Evolutionary conservation across 2,329 filamentous ascomycete species (phyloP), one percentile per base, ranked within the genome.

Genomic region (Blumeriella jaapii): DNA sequence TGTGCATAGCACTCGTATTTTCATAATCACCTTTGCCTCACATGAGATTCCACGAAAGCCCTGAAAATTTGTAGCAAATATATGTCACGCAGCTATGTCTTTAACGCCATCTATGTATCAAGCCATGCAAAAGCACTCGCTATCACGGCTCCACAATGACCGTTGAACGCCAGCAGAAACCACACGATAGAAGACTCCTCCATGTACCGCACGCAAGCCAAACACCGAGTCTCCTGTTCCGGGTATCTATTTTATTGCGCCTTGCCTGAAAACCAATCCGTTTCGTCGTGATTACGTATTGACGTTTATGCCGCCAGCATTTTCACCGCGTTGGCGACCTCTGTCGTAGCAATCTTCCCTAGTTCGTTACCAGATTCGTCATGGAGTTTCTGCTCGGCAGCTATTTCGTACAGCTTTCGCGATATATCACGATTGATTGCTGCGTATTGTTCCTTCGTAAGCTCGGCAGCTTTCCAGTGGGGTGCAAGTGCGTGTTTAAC

Each of bases 341-440:
- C 86, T 28, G 77, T 71, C 12, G 67, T 72, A 10, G 86, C 87
- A 51, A 84, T 69, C 48, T 70, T 74, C 61, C 93, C 82, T 70
- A 85, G 85, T 30, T 69, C 70, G 38, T 76, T 71, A 37, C 74
- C 72, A 17, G 74, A 71, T 14, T 79, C 69, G 50, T 82, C 72
- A 18, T 91, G 67, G 15, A 65, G 59, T 27, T 46, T 39, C 31
- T 40, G 38, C 23, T 55, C 51, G 5, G 48, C 44, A 26, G 55
- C 65, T 42, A 75, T 70, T 45, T 76, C 85, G 59, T 98, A 98
- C 39, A 98, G 65, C 61, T 80, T 82, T 39, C 85, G 79, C 26
- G 85, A 95, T 20, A 96, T 78, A 41, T 82, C 79, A 43, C 86
- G 78, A 55, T 96, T 96, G 60, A 96, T 94, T 38, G 76, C 75